Conservation (phyloP, 257 asterid species). For the Ehretia macrophylla region DNA sequence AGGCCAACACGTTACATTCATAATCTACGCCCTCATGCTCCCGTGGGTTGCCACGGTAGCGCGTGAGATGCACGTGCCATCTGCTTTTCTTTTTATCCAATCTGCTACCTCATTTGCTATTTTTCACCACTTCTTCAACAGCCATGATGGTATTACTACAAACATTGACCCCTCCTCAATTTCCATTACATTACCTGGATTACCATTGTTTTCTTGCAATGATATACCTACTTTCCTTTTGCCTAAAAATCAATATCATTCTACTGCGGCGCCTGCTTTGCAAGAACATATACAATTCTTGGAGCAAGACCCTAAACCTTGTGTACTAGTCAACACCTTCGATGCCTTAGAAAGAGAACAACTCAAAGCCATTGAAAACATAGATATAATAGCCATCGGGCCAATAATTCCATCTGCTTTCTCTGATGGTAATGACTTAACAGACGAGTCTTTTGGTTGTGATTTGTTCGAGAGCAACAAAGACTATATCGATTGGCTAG, state of each 20-base stretch:
- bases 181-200: slow-evolving; percentile 20
- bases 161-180: slow-evolving; percentile 5
- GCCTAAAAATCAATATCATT: slow-evolving; percentile 9
- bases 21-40: slow-evolving; percentile 41
- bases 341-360: too few relatives aligned
- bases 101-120: slow-evolving; percentile 43
- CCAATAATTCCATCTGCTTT: slow-evolving; percentile 50
- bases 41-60: slow-evolving; percentile 54
- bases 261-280: too few relatives aligned
- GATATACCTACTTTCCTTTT: slow-evolving; percentile 44
- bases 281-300: too few relatives aligned
- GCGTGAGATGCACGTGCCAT: slow-evolving; percentile 33
- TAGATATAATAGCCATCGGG: slow-evolving; percentile 37
- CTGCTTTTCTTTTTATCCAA: slow-evolving; percentile 48
- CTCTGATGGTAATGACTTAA: slow-evolving; percentile 22
- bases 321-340: too few relatives aligned
- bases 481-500: too few relatives aligned
- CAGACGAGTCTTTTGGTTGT: slow-evolving; percentile 48
- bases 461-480: too few relatives aligned
- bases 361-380: too few relatives aligned
- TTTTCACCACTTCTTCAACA: slow-evolving; percentile 30
- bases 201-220: slow-evolving; percentile 29
- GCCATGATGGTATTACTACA: slow-evolving; percentile 6
- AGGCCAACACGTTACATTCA: slow-evolving; percentile 9
- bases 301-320: slow-evolving; percentile 24